phyloP scores from a whole-genome alignment of 2,329 filamentous ascomycete species.

The Phaeosphaeria sp. region DNA sequence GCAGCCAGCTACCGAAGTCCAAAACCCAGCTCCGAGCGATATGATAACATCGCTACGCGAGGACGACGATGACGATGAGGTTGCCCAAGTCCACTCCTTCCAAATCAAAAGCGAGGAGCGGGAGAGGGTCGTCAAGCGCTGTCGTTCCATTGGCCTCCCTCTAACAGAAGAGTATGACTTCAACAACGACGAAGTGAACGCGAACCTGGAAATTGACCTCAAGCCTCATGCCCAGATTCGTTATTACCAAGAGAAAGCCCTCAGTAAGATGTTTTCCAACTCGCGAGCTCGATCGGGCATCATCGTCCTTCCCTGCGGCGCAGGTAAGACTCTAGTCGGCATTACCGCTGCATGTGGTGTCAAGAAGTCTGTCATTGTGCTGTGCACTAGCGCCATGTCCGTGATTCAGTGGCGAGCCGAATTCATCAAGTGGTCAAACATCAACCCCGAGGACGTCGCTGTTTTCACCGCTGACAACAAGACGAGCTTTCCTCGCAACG shows the following conservation, averaged over 20 bases:
- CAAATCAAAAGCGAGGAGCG: slow-evolving; percentile 85
- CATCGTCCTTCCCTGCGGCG: slow-evolving; percentile 94
- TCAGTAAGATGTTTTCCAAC: slow-evolving; percentile 99
- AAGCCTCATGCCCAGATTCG: slow-evolving; percentile 89
- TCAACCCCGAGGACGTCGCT: slow-evolving; percentile 89
- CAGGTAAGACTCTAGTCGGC: slow-evolving; percentile 96
- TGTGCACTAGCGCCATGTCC: slow-evolving; percentile 97
- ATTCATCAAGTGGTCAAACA: slow-evolving; percentile 99
- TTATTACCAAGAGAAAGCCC: slow-evolving; percentile 93
- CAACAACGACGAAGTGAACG: slow-evolving; percentile 85
- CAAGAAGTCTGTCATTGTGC: slow-evolving; percentile 93
- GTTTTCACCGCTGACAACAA: slow-evolving; percentile 96
- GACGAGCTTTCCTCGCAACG: slow-evolving; percentile 81
- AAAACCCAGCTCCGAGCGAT: slow-evolving; percentile 56
- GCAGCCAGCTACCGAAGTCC: slow-evolving; percentile 35
- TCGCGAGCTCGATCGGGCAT: slow-evolving; percentile 96
- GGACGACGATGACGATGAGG: slow-evolving; percentile 84
- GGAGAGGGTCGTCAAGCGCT: slow-evolving; percentile 87
- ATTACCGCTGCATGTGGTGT: slow-evolving; percentile 98
- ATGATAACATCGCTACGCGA: slow-evolving; percentile 71
- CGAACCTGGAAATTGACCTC: slow-evolving; percentile 91
- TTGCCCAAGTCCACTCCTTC: slow-evolving; percentile 90
- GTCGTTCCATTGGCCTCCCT: slow-evolving; percentile 83
- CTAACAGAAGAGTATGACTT: slow-evolving; percentile 98
- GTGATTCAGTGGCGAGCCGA: slow-evolving; percentile 96